These are phyloP conservation scores for Mimosa bimucronata DNA, from an alignment of 306 rosid genomes.

Conservation along the genomic window DNA sequence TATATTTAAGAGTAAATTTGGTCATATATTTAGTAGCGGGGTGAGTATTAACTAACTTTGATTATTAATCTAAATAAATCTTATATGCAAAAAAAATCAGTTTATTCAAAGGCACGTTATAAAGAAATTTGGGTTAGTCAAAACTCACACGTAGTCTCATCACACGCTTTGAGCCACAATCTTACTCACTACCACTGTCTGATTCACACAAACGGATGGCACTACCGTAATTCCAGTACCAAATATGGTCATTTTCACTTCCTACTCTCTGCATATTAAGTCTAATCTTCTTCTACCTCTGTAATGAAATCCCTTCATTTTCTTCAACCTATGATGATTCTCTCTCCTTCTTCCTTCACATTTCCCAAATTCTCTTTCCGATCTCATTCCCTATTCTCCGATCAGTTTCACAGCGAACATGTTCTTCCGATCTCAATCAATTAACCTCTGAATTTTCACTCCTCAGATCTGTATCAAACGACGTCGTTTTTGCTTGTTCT, in stretches of 20 bases:
- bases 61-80: too few relatives aligned
- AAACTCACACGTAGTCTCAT: neutral
- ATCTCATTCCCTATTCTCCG: neutral
- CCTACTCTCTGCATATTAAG: neutral
- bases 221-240: neutral
- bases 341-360: neutral
- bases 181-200: neutral
- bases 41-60: too few relatives aligned
- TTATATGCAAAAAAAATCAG: neutral
- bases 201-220: neutral
- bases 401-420: neutral
- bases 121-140: neutral
- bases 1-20: too few relatives aligned
- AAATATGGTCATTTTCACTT: neutral
- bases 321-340: neutral
- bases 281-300: neutral
- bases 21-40: too few relatives aligned
- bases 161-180: slow-evolving; percentile 1
- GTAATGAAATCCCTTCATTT: neutral
- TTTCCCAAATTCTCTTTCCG: neutral
- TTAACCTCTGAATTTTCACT: neutral
- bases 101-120: neutral
- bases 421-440: neutral
- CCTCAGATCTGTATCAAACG: neutral
- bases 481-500: neutral